Percentiles rank a stretch among this genome's conserved stretches.
phyloP scores from a whole-genome alignment of 495 filamentous ascomycete species.

The Glonium stellatum region DNA sequence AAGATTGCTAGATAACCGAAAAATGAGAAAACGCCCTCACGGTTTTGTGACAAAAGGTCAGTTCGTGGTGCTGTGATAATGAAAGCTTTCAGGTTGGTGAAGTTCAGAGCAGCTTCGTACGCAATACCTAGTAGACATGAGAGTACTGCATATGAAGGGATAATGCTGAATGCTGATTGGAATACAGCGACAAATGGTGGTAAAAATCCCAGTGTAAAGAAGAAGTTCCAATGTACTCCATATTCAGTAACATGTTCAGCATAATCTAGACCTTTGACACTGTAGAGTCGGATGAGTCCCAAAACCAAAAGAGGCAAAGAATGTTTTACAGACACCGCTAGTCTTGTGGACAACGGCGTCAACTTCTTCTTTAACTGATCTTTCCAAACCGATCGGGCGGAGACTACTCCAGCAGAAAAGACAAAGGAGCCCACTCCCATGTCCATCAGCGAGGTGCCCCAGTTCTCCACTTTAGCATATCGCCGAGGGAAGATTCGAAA shows the following conservation, averaged over 20 bases:
- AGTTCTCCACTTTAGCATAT: conserved; percentile 96
- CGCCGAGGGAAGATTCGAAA: conserved; percentile 87
- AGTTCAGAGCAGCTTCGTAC: conserved; percentile 72
- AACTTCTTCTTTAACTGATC: conserved; percentile 43
- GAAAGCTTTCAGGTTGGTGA: conserved; percentile 68
- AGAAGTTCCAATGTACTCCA: conserved; percentile 99
- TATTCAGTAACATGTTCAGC: conserved; percentile 98
- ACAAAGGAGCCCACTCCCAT: conserved; percentile 96
- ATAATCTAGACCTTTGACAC: conserved; percentile 90
- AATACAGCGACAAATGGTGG: conserved; percentile 88
- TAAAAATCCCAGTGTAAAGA: conserved; percentile 88
- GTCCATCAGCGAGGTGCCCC: conserved; percentile 98
- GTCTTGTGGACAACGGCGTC: conserved; percentile 44
- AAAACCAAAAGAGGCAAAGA: conserved; percentile 76
- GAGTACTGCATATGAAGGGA: conserved; percentile 68
- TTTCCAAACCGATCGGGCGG: conserved; percentile 77
- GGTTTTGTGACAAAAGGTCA: conserved; percentile 62
- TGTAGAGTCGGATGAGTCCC: conserved; percentile 73
- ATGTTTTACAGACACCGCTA: conserved; percentile 62
- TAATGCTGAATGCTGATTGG: conserved; percentile 51
- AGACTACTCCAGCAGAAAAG: conserved; percentile 89
- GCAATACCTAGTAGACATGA: conserved; percentile 54
- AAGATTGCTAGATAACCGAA: conserved; percentile 92
- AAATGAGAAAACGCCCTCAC: conserved; percentile 88
- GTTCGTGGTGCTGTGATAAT: conserved; percentile 77